Evolutionary conservation across 352 stramenopile species (phyloP).

Genomic region (Plasmopara muralis): DNA sequence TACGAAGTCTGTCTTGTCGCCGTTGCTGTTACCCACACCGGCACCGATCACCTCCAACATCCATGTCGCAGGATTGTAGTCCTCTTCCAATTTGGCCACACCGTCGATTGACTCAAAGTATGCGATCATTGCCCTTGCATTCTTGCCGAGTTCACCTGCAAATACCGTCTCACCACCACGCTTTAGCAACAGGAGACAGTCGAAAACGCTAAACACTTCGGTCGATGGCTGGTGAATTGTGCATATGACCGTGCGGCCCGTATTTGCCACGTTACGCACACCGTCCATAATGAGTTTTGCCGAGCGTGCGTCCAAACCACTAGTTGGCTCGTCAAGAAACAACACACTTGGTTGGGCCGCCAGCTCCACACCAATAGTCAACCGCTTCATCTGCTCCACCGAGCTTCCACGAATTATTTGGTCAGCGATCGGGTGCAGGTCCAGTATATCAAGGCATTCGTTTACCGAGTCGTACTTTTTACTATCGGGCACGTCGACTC

Average conservation of each 20-base stretch:
- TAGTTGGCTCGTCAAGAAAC: not conserved
- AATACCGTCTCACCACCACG: constrained; percentile 1
- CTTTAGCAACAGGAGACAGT: not conserved
- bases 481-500: constrained; percentile 28
- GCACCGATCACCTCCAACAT: not conserved
- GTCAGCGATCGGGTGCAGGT: not conserved
- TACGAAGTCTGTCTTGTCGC: constrained; percentile 6
- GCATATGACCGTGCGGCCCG: constrained; percentile 1
- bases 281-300: constrained; percentile 2
- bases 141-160: not conserved
- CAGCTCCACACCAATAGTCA: not conserved
- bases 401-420: constrained; percentile 1
- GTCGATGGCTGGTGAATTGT: constrained; percentile 1
- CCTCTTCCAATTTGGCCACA: not conserved
- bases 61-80: not conserved
- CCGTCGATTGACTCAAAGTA: constrained; percentile 2
- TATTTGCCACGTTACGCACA: not conserved
- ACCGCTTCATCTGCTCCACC: constrained; percentile 1
- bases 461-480: constrained; percentile 5
- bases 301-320: not conserved
- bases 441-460: not conserved
- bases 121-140: not conserved
- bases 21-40: constrained; percentile 3
- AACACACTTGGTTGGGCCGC: not conserved
- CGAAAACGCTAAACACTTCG: constrained; percentile 1